Evolutionary conservation across 768 basidiomycete species (phyloP).

Genomic region (Trametes elegans): DNA sequence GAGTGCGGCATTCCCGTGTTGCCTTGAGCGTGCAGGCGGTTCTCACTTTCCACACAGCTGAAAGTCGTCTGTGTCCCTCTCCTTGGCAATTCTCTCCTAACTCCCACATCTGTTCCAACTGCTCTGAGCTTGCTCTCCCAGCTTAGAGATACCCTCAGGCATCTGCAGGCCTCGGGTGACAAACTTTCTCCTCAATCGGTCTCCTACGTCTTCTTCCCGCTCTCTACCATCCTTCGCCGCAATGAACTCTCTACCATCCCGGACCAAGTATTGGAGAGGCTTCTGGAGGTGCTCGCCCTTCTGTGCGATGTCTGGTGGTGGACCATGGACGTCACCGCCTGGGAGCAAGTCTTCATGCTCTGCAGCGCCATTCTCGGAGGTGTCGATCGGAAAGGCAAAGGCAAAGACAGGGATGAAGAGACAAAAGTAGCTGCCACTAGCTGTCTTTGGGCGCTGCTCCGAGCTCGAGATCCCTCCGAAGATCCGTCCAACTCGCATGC

Average conservation of each 20-base stretch:
- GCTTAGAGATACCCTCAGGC: slow-evolving; percentile 48
- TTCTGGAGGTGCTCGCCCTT: slow-evolving; percentile 55
- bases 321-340: slow-evolving; percentile 65
- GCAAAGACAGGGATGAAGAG: slow-evolving; percentile 73
- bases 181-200: slow-evolving; percentile 58
- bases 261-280: slow-evolving; percentile 74
- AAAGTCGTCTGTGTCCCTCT: slow-evolving; percentile 83
- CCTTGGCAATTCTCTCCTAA: slow-evolving; percentile 65
- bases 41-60: slow-evolving; percentile 28
- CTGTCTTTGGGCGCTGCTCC: slow-evolving; percentile 66
- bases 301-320: slow-evolving; percentile 85
- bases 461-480: slow-evolving; percentile 44
- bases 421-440: slow-evolving; percentile 71
- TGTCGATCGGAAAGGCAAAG: slow-evolving; percentile 66
- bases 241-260: slow-evolving; percentile 69
- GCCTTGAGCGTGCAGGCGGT: neutral
- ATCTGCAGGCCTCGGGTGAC: slow-evolving; percentile 36
- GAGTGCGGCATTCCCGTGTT: slow-evolving; percentile 28
- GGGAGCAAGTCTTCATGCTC: slow-evolving; percentile 86
- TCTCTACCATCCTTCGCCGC: slow-evolving; percentile 80
- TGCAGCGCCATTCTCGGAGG: slow-evolving; percentile 64
- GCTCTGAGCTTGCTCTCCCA: slow-evolving; percentile 53
- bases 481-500: slow-evolving; percentile 25
- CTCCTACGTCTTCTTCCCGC: slow-evolving; percentile 84
- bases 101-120: slow-evolving; percentile 47